Base-by-base conservation (phyloP, 2,329 filamentous ascomycete species). In the Xylariaceae sp. region DNA sequence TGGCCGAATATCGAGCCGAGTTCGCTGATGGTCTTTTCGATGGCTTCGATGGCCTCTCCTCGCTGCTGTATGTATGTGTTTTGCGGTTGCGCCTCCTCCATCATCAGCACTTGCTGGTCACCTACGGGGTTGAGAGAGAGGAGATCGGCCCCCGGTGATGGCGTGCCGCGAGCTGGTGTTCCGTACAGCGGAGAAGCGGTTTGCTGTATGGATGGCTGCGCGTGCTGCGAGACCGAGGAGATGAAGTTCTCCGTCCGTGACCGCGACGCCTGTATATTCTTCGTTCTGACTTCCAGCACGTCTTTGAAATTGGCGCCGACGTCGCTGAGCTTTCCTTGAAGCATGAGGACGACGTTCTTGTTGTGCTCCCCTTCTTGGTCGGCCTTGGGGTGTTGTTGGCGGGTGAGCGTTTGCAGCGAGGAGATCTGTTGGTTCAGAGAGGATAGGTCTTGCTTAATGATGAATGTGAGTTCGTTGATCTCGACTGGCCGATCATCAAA, bases 291-390 rank as follows among this genome's bases (percentile, higher is more conserved):
- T 71, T 99, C 94, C 9, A 99, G 79, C 5, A 97, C 92, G 65
- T 97, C 92, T 72, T 97, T 97, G 80, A 99, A 97, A 70, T 92
- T 96, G 58, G 87, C 89, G 22, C 88, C 89, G 3, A 99, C 92
- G 67, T 96, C 91, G 37, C 91, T 92, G 39, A 97, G 78, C 68
- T 94, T 94, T 58, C 90, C 89, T 72, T 96, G 91, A 16, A 97
- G 76, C 68, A 97, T 80, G 58, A 95, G 85, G 2, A 96, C 89
- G 30, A 97, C 94, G 68, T 97, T 96, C 73, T 96, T 95, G 77
- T 95, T 96, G 75, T 99, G 95, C 69, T 97, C 92, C 63, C 91
- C 91, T 71, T 96, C 90, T 68, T 96, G 92, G 63, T 82, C 83
- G 59, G 74, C 77, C 62, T 78, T 81, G 41, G 88, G 87, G 64